Conservation (phyloP, 352 stramenopile species). For the Salisapilia sapeloensis region DNA sequence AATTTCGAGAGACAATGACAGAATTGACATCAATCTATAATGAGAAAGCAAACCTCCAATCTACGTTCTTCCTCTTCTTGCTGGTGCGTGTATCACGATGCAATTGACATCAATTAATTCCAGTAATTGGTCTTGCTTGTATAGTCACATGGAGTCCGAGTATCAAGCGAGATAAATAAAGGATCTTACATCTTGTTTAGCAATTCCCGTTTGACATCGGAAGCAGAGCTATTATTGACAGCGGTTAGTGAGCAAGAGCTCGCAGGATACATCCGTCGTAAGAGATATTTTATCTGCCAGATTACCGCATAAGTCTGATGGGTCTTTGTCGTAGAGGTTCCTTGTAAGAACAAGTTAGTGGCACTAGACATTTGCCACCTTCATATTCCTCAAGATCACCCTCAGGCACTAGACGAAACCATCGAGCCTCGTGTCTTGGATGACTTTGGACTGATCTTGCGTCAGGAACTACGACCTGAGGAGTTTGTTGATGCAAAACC, state of each 20-base stretch:
- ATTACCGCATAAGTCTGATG: not conserved
- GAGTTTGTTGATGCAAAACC: too few relatives aligned
- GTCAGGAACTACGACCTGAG: too few relatives aligned
- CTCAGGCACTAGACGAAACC: slow-evolving; percentile 8
- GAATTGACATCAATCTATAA: slow-evolving; percentile 24
- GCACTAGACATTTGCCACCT: slow-evolving; percentile 49
- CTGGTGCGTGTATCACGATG: slow-evolving; percentile 14
- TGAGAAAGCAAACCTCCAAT: slow-evolving; percentile 7
- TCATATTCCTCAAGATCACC: slow-evolving; percentile 24
- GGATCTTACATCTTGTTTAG: slow-evolving; percentile 57
- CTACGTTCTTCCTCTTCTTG: slow-evolving; percentile 46
- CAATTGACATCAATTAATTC: not conserved
- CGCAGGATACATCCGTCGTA: slow-evolving; percentile 37
- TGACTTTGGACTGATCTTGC: too few relatives aligned
- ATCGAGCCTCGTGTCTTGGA: slow-evolving; percentile 32
- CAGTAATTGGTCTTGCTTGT: not conserved
- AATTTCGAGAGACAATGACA: slow-evolving; percentile 62
- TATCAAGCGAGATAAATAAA: slow-evolving; percentile 27
- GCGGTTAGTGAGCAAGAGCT: slow-evolving; percentile 43
- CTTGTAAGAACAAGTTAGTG: slow-evolving; percentile 43
- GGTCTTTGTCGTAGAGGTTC: slow-evolving; percentile 20
- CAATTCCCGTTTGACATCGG: slow-evolving; percentile 43
- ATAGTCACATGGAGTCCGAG: slow-evolving; percentile 48
- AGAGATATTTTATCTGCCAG: not conserved
- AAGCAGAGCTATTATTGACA: slow-evolving; percentile 52